A percentile compares a stretch with the other conserved stretches of the same genome.
Conservation (phyloP, 768 basidiomycete genomes). For the Suillus americanus region DNA sequence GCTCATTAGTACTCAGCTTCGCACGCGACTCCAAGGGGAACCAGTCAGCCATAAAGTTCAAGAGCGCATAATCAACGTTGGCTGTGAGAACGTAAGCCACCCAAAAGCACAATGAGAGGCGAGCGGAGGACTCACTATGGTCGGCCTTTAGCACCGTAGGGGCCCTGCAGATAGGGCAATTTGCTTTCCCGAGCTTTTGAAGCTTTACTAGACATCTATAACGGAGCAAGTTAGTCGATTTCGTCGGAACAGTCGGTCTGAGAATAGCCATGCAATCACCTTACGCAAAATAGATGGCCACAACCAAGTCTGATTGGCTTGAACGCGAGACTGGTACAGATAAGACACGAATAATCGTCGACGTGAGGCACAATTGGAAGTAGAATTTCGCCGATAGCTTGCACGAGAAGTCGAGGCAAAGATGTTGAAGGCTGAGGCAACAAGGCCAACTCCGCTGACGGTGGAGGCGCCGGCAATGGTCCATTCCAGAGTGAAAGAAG, state of each 20-base stretch:
- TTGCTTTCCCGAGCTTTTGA: slow-evolving; percentile 73
- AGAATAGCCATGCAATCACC: slow-evolving; percentile 32
- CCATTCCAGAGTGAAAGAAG: slow-evolving; percentile 20
- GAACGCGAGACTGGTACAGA: slow-evolving; percentile 90
- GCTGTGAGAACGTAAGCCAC: slow-evolving; percentile 36
- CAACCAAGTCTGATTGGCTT: slow-evolving; percentile 85
- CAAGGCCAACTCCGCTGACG: slow-evolving; percentile 32
- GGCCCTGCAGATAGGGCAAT: slow-evolving; percentile 86
- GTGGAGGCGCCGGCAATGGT: slow-evolving; percentile 14
- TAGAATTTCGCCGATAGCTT: slow-evolving; percentile 79
- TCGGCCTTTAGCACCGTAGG: slow-evolving; percentile 76
- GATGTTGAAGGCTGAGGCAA: slow-evolving; percentile 33
- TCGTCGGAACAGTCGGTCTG: too few species aligned
- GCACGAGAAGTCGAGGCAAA: slow-evolving; percentile 67
- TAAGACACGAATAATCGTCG: slow-evolving; percentile 85
- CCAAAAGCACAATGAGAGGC: neutral
- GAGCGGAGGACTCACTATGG: slow-evolving; percentile 51
- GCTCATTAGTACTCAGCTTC: slow-evolving; percentile 75
- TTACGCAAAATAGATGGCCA: slow-evolving; percentile 75
- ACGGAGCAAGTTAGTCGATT: slow-evolving; percentile 18
- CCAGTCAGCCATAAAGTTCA: slow-evolving; percentile 91
- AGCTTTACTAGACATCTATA: slow-evolving; percentile 79
- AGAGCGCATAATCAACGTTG: slow-evolving; percentile 76
- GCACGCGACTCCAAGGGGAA: slow-evolving; percentile 80
- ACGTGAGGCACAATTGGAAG: slow-evolving; percentile 78